Conservation (phyloP, 805 yeast species). For the Priceomyces carsonii region DNA sequence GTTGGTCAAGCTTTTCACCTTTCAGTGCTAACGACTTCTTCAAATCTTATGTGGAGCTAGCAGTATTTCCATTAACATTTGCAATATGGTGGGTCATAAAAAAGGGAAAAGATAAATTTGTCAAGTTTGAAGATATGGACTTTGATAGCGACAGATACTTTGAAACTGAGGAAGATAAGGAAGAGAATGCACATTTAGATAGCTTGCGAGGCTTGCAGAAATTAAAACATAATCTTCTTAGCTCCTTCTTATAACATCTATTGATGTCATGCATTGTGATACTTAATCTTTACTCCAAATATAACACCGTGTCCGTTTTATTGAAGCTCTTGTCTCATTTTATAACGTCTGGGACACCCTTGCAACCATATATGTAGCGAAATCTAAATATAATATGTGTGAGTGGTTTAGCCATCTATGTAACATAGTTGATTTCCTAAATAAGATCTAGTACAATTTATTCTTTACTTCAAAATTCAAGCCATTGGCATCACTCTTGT, state of each 20-base stretch:
- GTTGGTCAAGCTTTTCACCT: constrained; percentile 52
- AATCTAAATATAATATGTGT: too few species aligned
- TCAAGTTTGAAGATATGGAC: constrained; percentile 50
- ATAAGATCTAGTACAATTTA: too few species aligned
- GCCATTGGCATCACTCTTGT: too few species aligned
- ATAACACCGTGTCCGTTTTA: too few species aligned
- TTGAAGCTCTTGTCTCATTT: too few species aligned
- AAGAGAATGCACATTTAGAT: constrained; percentile 36
- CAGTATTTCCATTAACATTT: constrained; percentile 48
- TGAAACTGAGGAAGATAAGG: constrained; percentile 50
- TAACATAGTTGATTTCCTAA: too few species aligned
- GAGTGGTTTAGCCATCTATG: too few species aligned
- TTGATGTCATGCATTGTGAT: too few species aligned
- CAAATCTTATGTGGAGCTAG: constrained; percentile 46
- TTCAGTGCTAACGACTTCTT: constrained; percentile 44
- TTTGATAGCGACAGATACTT: constrained; percentile 52
- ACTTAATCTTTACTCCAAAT: too few species aligned
- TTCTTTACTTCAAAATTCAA: too few species aligned
- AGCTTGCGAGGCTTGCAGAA: constrained; percentile 46
- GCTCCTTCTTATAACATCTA: constrained; percentile 25
- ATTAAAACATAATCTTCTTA: constrained; percentile 31
- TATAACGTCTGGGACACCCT: too few species aligned
- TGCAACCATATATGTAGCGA: too few species aligned
- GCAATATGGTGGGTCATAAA: constrained; percentile 49
- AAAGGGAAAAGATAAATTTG: constrained; percentile 41